phyloP scores from a whole-genome alignment of 2,329 filamentous ascomycete genomes.

The Aulographum hederae region DNA sequence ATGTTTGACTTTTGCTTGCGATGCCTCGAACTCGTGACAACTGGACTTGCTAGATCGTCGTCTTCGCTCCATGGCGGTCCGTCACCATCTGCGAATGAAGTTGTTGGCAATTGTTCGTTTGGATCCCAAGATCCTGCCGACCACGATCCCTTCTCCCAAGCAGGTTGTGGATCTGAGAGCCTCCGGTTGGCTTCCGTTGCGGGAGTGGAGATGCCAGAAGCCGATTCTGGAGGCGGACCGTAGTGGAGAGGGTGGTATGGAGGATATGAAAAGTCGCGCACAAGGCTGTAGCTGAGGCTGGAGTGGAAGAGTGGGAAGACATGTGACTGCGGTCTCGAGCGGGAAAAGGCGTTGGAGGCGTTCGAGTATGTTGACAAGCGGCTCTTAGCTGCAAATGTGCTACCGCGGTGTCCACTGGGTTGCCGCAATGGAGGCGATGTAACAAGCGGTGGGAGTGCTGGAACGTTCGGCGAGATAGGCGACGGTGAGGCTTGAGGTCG shows the following conservation, averaged over 20 bases:
- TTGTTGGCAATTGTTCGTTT: conserved; percentile 6
- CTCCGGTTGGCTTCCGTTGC: conserved; percentile 56
- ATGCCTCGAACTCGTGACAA: conserved; percentile 44
- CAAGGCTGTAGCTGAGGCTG: conserved; percentile 70
- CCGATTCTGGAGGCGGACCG: conserved; percentile 65
- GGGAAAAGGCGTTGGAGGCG: conserved; percentile 37
- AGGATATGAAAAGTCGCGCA: conserved; percentile 92
- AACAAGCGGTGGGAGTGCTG: conserved; percentile 29
- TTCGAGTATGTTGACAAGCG: conserved; percentile 31
- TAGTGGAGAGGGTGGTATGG: conserved; percentile 74
- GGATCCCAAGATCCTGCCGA: conserved; percentile 27
- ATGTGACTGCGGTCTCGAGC: conserved; percentile 65
- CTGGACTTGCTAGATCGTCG: conserved; percentile 79
- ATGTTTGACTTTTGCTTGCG: conserved; percentile 10
- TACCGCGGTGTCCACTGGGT: conserved; percentile 20
- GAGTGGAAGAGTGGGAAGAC: conserved; percentile 72
- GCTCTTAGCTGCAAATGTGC: too few species aligned
- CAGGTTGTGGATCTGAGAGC: conserved; percentile 63
- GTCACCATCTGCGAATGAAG: conserved; percentile 34
- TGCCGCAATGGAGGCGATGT: conserved; percentile 32
- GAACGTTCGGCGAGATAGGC: too few species aligned
- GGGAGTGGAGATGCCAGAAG: conserved; percentile 74
- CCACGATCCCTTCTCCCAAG: conserved; percentile 52
- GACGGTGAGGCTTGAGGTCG: too few species aligned
- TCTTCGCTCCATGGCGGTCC: conserved; percentile 91